phyloP scores from a whole-genome alignment of 768 basidiomycete species.

The Pleurotus sapidus region DNA sequence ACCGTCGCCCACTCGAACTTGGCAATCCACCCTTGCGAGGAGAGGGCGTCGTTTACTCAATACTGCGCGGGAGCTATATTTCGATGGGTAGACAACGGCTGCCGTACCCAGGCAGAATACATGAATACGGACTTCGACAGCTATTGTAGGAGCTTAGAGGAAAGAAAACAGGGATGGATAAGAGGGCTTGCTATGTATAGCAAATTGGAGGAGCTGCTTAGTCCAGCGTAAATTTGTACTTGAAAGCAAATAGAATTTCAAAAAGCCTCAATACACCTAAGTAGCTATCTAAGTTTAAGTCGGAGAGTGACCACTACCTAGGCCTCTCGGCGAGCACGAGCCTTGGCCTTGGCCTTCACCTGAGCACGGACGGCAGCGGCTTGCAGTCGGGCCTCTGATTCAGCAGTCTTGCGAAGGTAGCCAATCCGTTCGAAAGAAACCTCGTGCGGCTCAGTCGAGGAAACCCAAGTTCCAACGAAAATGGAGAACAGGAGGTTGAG shows the following conservation, averaged over 20 bases:
- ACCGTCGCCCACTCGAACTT: conserved; percentile 23
- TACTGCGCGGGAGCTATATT: conserved; percentile 24
- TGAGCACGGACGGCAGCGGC: background rate
- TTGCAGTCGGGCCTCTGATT: too few relatives aligned
- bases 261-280: background rate
- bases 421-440: background rate
- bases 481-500: background rate
- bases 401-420: background rate
- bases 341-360: background rate
- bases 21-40: conserved; percentile 14
- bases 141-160: too few relatives aligned
- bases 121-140: too few relatives aligned
- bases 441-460: too few relatives aligned
- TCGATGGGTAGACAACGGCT: conserved; percentile 21
- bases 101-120: too few relatives aligned
- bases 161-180: too few relatives aligned
- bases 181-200: too few relatives aligned
- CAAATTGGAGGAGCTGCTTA: too few relatives aligned
- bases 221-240: too few relatives aligned
- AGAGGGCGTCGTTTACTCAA: conserved; percentile 20
- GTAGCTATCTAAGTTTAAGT: background rate
- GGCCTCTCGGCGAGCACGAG: background rate
- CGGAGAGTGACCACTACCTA: background rate
- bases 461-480: background rate
- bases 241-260: too few relatives aligned